Conservation (phyloP, 108 stramenopile species). For the Cyclotella cryptica region DNA sequence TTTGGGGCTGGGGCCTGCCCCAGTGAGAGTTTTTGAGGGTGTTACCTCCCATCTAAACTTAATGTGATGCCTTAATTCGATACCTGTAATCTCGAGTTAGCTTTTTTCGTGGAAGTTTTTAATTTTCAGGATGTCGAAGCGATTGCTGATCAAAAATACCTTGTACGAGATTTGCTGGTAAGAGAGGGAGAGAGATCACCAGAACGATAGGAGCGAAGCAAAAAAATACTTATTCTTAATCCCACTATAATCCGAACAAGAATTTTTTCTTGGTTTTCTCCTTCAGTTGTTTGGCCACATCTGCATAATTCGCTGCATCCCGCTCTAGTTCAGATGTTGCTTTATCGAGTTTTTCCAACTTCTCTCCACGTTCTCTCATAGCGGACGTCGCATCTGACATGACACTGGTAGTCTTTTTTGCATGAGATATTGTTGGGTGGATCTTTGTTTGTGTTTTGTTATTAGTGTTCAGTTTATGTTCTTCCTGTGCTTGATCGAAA, state of each 20-base stretch:
- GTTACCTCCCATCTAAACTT: conserved; percentile 90
- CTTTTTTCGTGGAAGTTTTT: background rate
- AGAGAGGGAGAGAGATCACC: too few species aligned
- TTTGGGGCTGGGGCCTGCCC: conserved; percentile 88
- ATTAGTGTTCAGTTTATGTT: background rate
- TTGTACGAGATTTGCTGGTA: too few species aligned
- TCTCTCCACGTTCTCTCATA: conserved; percentile 48
- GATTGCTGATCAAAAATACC: too few species aligned
- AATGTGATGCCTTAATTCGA: conserved; percentile 57
- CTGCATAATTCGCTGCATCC: conserved; percentile 41
- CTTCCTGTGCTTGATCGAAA: background rate
- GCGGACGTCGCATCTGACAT: conserved; percentile 42
- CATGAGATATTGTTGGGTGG: background rate
- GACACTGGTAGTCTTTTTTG: conserved; percentile 2
- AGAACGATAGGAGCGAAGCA: too few species aligned
- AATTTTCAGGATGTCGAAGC: too few species aligned
- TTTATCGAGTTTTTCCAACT: conserved; percentile 29
- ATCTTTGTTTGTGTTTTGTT: background rate
- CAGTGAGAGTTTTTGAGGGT: conserved; percentile 82
- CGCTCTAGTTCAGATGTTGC: conserved; percentile 32
- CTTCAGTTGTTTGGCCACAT: conserved; percentile 51
- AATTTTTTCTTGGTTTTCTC: conserved; percentile 43
- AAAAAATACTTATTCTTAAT: background rate
- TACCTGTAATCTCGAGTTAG: background rate
- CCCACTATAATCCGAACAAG: background rate